phyloP scores from a whole-genome alignment of 2,329 filamentous ascomycete species.

The Esteya vermicola region DNA sequence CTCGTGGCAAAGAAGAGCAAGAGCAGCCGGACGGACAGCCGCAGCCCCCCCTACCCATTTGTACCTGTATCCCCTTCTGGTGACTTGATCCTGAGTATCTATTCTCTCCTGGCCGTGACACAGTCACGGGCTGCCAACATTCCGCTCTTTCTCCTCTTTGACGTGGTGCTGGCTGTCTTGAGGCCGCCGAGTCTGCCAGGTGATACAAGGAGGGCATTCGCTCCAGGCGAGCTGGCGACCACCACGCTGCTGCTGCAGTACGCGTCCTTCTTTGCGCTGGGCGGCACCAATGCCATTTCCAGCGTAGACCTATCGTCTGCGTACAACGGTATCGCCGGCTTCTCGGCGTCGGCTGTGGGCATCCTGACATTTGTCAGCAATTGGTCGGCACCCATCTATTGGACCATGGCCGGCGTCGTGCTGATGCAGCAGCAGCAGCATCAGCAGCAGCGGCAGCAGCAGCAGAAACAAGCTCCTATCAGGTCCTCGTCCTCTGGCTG shows the following conservation, averaged over 20 bases:
- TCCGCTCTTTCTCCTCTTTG: conserved; percentile 68
- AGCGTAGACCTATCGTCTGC: conserved; percentile 89
- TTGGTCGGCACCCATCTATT: conserved; percentile 86
- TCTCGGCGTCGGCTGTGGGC: conserved; percentile 70
- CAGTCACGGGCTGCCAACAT: conserved; percentile 79
- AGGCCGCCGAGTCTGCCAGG: conserved; percentile 18
- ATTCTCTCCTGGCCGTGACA: conserved; percentile 68
- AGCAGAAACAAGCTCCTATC: not conserved
- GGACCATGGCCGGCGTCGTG: conserved; percentile 52
- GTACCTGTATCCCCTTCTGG: too few species aligned
- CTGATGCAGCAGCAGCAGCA: conserved; percentile 25
- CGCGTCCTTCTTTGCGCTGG: conserved; percentile 76
- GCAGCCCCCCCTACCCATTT: too few species aligned
- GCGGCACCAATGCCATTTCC: conserved; percentile 87
- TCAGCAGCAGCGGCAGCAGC: conserved; percentile 7
- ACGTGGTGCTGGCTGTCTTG: conserved; percentile 39
- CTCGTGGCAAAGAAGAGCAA: too few species aligned
- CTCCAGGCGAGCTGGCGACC: conserved; percentile 46
- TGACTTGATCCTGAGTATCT: conserved; percentile 61
- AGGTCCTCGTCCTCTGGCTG: too few species aligned
- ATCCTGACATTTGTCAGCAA: conserved; percentile 76
- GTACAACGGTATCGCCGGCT: conserved; percentile 79
- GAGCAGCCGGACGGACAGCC: too few species aligned
- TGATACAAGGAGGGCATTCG: too few species aligned
- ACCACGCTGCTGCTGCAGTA: conserved; percentile 67